A percentile compares a stretch with the other conserved stretches of the same genome.
These are phyloP conservation scores for Fraxinus sp. DNA, from an alignment of 305 asterid species.

Conservation along the genomic window DNA sequence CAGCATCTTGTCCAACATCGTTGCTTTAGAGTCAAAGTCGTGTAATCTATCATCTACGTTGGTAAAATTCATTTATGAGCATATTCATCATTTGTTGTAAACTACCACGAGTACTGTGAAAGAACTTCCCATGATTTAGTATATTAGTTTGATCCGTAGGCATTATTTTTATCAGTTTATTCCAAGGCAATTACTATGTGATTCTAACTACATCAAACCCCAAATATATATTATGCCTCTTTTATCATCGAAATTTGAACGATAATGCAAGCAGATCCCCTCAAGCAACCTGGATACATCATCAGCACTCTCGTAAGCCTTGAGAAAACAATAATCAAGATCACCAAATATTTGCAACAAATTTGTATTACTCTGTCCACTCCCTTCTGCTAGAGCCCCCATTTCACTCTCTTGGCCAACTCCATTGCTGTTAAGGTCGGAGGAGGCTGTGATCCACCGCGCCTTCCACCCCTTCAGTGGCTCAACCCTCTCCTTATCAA, in stretches of 20 bases:
- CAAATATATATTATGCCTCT: conserved; percentile 43
- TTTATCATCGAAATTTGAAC: conserved; percentile 89
- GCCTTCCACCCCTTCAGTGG: too few relatives aligned
- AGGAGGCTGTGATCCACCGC: too few relatives aligned
- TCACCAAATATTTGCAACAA: too few relatives aligned
- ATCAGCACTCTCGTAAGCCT: conserved; percentile 86
- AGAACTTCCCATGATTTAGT: background rate
- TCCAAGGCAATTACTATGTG: background rate
- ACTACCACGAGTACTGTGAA: background rate
- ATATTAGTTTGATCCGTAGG: conserved; percentile 8
- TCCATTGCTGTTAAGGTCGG: too few relatives aligned
- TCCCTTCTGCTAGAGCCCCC: too few relatives aligned
- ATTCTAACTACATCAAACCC: conserved; percentile 17
- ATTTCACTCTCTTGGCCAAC: too few relatives aligned
- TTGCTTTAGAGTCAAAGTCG: conserved; percentile 70
- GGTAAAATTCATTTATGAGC: conserved; percentile 25
- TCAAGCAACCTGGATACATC: conserved; percentile 93
- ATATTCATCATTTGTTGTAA: background rate
- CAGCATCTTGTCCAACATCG: conserved; percentile 95
- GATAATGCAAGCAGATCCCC: conserved; percentile 92
- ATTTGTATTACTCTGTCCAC: too few relatives aligned
- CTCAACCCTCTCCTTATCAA: too few relatives aligned
- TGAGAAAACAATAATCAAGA: conserved; percentile 27
- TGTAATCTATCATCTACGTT: conserved; percentile 35
- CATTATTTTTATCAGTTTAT: background rate